Percentiles rank a stretch among this genome's conserved stretches.
Conservation (phyloP, 164 flowering plant genomes). For the Hamamelis virginiana region DNA sequence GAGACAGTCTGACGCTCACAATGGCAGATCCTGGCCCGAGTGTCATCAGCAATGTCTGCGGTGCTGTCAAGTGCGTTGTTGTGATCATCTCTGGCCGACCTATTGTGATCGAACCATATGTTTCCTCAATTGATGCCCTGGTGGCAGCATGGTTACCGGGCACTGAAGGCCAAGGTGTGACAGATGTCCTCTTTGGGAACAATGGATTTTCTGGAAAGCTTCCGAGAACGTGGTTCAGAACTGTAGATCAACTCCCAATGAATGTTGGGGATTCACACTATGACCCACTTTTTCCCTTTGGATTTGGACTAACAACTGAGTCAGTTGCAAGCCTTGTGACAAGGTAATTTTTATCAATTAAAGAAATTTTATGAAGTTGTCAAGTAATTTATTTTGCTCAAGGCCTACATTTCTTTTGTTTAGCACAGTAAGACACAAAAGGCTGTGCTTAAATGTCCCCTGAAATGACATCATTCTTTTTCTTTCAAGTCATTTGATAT, state of each 20-base stretch:
- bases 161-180: constrained; percentile 58
- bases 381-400: neutral
- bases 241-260: constrained; percentile 62
- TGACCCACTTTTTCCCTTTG: constrained; percentile 62
- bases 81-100: constrained; percentile 57
- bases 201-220: constrained; percentile 55
- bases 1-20: constrained; percentile 52
- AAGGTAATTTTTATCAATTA: constrained; percentile 28
- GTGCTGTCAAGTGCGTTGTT: constrained; percentile 48
- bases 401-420: too few relatives aligned
- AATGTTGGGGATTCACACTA: constrained; percentile 54
- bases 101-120: constrained; percentile 53
- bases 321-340: constrained; percentile 28
- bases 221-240: constrained; percentile 57
- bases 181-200: constrained; percentile 61
- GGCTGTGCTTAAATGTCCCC: too few relatives aligned
- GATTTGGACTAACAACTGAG: constrained; percentile 48
- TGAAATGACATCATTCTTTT: too few relatives aligned
- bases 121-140: constrained; percentile 48
- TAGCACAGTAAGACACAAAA: too few relatives aligned
- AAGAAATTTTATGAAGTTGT: neutral
- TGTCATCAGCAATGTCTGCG: constrained; percentile 44
- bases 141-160: constrained; percentile 79
- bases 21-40: constrained; percentile 54
- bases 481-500: too few relatives aligned